phyloP scores from a whole-genome alignment of 2,329 filamentous ascomycete species.

The Cladosporium sp. region DNA sequence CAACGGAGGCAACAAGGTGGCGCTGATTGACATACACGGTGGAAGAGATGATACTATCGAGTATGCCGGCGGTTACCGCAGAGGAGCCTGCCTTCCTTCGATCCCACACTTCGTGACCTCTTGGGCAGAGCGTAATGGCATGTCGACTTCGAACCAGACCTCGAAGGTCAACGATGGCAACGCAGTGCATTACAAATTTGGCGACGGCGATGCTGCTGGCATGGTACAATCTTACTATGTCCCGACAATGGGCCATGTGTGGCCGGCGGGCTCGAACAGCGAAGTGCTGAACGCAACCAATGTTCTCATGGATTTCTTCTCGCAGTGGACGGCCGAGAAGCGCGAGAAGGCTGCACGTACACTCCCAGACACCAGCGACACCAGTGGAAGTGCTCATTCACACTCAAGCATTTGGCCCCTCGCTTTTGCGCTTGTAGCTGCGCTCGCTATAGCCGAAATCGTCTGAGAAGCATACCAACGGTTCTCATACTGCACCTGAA shows the following conservation, averaged over 20 bases:
- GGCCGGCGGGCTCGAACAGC: conserved; percentile 22
- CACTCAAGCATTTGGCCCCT: too few species aligned
- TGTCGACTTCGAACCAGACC: conserved; percentile 21
- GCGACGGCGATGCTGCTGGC: conserved; percentile 29
- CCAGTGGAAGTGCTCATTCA: too few species aligned
- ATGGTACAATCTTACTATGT: conserved; percentile 33
- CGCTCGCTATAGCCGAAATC: too few species aligned
- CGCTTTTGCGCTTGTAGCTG: too few species aligned
- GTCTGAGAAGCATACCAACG: too few species aligned
- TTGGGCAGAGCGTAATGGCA: conserved; percentile 32
- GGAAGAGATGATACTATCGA: conserved; percentile 35
- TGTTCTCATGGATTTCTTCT: conserved; percentile 5
- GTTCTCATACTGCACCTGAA: too few species aligned
- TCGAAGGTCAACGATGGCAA: conserved; percentile 20
- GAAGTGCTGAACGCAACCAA: not conserved
- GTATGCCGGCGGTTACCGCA: conserved; percentile 33
- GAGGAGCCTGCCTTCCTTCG: conserved; percentile 19
- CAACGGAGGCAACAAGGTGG: conserved; percentile 28
- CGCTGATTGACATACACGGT: conserved; percentile 41
- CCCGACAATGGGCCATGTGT: conserved; percentile 33
- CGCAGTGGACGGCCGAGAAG: not conserved
- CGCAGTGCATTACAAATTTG: conserved; percentile 19
- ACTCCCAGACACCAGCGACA: not conserved
- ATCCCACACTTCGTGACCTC: conserved; percentile 29
- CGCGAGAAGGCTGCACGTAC: not conserved